Percentiles rank a stretch among this genome's conserved stretches.
Conservation (phyloP, 495 filamentous ascomycete species). For the Daldinia grandis region DNA sequence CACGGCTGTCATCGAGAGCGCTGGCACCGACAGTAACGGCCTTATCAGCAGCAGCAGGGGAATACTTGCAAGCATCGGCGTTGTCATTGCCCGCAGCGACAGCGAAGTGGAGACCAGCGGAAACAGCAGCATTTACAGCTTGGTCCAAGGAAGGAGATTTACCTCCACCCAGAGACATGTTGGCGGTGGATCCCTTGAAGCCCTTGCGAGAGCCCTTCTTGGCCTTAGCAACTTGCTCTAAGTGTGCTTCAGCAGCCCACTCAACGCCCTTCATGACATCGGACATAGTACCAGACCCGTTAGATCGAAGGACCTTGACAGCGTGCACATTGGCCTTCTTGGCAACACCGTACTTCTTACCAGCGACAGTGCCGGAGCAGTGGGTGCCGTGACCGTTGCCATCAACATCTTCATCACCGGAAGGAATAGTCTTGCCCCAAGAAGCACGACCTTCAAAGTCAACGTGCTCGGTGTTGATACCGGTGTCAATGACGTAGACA, state of each 20-base stretch:
- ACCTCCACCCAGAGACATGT: slow-evolving; percentile 98
- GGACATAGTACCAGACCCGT: slow-evolving; percentile 97
- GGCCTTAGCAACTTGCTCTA: slow-evolving; percentile 74
- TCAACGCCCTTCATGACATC: slow-evolving; percentile 99
- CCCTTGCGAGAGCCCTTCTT: slow-evolving; percentile 87
- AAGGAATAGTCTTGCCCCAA: slow-evolving; percentile 97
- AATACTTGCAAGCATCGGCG: slow-evolving; percentile 98
- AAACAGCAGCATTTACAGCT: slow-evolving; percentile 92
- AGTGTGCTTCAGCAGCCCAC: slow-evolving; percentile 84
- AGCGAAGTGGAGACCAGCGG: slow-evolving; percentile 92
- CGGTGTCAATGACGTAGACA: slow-evolving; percentile 98
- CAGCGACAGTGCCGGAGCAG: slow-evolving; percentile 97
- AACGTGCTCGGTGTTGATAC: slow-evolving; percentile 90
- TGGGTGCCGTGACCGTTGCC: slow-evolving; percentile 99
- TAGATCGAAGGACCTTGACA: slow-evolving; percentile 97
- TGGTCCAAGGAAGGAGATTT: slow-evolving; percentile 90
- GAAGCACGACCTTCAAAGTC: slow-evolving; percentile 95
- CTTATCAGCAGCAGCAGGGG: slow-evolving; percentile 91
- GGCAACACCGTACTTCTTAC: slow-evolving; percentile 98
- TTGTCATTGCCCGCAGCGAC: slow-evolving; percentile 99
- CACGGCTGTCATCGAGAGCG: slow-evolving; percentile 91
- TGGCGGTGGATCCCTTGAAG: slow-evolving; percentile 98
- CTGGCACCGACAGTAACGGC: slow-evolving; percentile 97
- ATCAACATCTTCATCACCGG: slow-evolving; percentile 83
- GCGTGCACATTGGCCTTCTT: slow-evolving; percentile 98